phyloP scores from a whole-genome alignment of 495 filamentous ascomycete species.

The Penicillium antarcticum region DNA sequence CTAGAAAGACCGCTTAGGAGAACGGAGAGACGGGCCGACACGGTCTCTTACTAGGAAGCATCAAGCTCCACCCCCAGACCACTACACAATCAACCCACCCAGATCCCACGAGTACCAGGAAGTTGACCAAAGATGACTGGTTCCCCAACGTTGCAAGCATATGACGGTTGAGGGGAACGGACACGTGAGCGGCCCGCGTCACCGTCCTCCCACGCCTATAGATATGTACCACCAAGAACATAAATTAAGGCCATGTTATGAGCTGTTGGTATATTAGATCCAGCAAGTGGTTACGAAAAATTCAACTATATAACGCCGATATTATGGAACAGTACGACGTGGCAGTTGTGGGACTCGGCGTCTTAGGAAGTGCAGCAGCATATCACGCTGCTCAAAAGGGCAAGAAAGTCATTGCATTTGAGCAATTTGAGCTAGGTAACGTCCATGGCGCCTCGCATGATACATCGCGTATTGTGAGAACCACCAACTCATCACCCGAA shows the following conservation, averaged over 20 bases:
- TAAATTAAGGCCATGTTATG: too few species aligned
- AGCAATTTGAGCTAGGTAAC: conserved; percentile 16
- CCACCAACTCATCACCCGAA: conserved; percentile 8
- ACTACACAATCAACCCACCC: too few species aligned
- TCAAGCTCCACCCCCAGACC: too few species aligned
- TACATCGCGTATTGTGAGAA: conserved; percentile 14
- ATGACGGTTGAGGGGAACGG: not conserved
- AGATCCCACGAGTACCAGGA: too few species aligned
- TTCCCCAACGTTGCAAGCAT: not conserved
- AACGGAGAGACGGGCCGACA: too few species aligned
- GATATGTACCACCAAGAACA: not conserved
- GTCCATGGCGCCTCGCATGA: conserved; percentile 19
- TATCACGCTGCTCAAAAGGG: conserved; percentile 13
- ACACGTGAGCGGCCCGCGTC: conserved; percentile 3
- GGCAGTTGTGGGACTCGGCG: conserved; percentile 13
- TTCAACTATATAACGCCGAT: too few species aligned
- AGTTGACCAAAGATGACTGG: not conserved
- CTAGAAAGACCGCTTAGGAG: too few species aligned
- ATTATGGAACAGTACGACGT: conserved; percentile 16
- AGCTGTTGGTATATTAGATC: too few species aligned
- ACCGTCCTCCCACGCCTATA: not conserved
- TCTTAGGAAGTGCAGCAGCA: conserved; percentile 14
- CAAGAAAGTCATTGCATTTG: conserved; percentile 11
- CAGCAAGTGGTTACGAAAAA: too few species aligned
- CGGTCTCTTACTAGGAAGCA: too few species aligned